Evolutionary conservation across 2,329 filamentous ascomycete genomes (phyloP).

Genomic region (Ophiostoma quercus): DNA sequence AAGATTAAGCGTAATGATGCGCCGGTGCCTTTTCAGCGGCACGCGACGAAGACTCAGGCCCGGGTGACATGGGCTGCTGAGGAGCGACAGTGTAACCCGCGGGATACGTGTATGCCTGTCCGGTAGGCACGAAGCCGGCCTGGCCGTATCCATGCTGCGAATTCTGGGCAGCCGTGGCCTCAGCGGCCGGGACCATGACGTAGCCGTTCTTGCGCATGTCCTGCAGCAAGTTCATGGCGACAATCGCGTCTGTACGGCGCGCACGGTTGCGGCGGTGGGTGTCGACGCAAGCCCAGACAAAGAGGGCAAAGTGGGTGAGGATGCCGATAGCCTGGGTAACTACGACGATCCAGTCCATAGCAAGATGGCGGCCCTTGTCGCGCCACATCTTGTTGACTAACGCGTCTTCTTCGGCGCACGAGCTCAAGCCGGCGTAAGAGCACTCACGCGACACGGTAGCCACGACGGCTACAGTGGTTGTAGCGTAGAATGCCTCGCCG

Average conservation of each 20-base stretch:
- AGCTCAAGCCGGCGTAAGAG: conserved; percentile 12
- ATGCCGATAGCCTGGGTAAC: conserved; percentile 41
- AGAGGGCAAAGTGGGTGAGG: conserved; percentile 37
- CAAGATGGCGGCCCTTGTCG: conserved; percentile 3
- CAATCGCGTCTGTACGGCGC: background rate
- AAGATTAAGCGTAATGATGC: background rate
- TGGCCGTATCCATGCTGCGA: background rate
- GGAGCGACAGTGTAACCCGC: background rate
- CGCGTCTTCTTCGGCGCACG: conserved; percentile 26
- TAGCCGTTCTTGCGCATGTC: conserved; percentile 24
- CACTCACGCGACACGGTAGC: conserved; percentile 19
- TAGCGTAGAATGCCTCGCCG: background rate
- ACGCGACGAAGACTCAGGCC: background rate
- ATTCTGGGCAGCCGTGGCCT: conserved; percentile 2
- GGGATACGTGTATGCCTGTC: background rate
- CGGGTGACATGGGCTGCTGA: background rate
- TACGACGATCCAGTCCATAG: background rate
- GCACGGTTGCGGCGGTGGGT: conserved; percentile 20
- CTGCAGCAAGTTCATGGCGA: conserved; percentile 19
- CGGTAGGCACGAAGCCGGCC: too few species aligned
- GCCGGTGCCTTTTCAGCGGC: background rate
- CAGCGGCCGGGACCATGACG: conserved; percentile 22
- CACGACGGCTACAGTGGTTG: background rate
- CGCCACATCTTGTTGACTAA: conserved; percentile 23
- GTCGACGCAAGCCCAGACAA: conserved; percentile 28